Conservation (phyloP, 2,329 filamentous ascomycete species). For the Zymoseptoria crescenta region DNA sequence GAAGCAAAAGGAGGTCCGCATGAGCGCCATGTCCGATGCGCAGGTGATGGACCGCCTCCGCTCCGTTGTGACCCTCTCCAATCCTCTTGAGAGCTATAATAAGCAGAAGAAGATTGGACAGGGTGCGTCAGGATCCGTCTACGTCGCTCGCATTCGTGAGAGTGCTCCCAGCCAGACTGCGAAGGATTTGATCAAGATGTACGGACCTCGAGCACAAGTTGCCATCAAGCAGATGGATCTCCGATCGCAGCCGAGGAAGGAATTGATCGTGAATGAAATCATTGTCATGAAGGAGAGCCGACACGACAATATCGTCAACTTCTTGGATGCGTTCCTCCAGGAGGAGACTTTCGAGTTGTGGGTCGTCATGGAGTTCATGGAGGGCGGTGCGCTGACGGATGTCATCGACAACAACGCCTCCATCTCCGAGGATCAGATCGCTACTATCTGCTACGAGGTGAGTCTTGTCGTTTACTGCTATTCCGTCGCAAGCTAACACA, state of each 20-base stretch:
- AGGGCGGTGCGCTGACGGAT: conserved; percentile 92
- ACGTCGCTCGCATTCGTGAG: conserved; percentile 92
- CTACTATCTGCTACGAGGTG: conserved; percentile 94
- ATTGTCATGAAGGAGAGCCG: conserved; percentile 99
- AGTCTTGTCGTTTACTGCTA: conserved; percentile 25
- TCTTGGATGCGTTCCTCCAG: conserved; percentile 90
- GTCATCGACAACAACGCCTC: conserved; percentile 96
- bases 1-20: conserved; percentile 77
- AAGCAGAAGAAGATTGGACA: conserved; percentile 99
- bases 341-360: conserved; percentile 94
- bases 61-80: conserved; percentile 90
- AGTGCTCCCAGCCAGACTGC: conserved; percentile 74
- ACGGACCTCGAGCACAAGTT: conserved; percentile 78
- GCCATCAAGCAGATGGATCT: conserved; percentile 99
- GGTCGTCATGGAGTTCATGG: conserved; percentile 99
- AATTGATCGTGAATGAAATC: conserved; percentile 98
- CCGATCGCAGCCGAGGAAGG: conserved; percentile 91
- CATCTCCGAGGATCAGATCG: conserved; percentile 94
- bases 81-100: conserved; percentile 89
- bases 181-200: conserved; percentile 66
- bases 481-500: conserved; percentile 20
- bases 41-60: conserved; percentile 96
- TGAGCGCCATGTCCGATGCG: conserved; percentile 95
- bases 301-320: conserved; percentile 98
- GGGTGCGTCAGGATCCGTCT: conserved; percentile 94